Percentiles rank a stretch among this genome's conserved stretches.
These are phyloP conservation scores for Mycena leptocephala DNA, from an alignment of 768 basidiomycete genomes.

Conservation along the genomic window DNA sequence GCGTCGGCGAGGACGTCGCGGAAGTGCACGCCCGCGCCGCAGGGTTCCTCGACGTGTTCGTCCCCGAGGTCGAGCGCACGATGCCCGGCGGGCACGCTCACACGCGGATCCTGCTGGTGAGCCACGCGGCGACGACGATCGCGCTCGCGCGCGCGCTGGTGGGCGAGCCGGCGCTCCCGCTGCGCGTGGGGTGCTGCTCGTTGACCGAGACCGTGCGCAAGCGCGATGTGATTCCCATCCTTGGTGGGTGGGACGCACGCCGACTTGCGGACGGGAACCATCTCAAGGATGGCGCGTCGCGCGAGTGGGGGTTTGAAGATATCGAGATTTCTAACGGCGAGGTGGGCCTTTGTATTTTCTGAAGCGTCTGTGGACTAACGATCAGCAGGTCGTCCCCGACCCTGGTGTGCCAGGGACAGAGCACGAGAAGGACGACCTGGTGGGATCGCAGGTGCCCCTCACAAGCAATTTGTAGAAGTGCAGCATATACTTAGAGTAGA, in stretches of 20 bases:
- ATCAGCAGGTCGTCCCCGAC: slow-evolving; percentile 76
- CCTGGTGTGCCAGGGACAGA: slow-evolving; percentile 81
- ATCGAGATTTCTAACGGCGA: slow-evolving; percentile 73
- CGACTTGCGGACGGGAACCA: slow-evolving; percentile 72
- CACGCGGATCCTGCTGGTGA: slow-evolving; percentile 72
- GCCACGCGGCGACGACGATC: slow-evolving; percentile 85
- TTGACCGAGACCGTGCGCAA: slow-evolving; percentile 69
- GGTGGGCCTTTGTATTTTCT: slow-evolving; percentile 54
- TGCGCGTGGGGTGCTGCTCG: slow-evolving; percentile 86
- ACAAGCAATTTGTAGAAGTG: slow-evolving; percentile 51
- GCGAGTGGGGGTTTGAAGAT: slow-evolving; percentile 91
- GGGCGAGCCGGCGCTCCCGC: slow-evolving; percentile 64
- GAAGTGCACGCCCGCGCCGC: slow-evolving; percentile 75
- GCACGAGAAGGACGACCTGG: slow-evolving; percentile 68
- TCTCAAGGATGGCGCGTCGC: slow-evolving; percentile 69
- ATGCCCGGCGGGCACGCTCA: slow-evolving; percentile 54
- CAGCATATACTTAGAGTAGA: slow-evolving; percentile 15
- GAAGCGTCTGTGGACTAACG: not conserved
- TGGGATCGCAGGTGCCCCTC: slow-evolving; percentile 65
- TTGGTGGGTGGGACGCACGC: slow-evolving; percentile 65
- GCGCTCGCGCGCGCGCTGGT: slow-evolving; percentile 74
- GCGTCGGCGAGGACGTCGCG: slow-evolving; percentile 79
- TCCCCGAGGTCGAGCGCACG: slow-evolving; percentile 65
- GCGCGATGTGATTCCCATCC: slow-evolving; percentile 40
- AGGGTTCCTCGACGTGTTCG: slow-evolving; percentile 67